These are phyloP conservation scores for Strobilomyces confusus DNA, from an alignment of 768 basidiomycete species.

Conservation along the genomic window DNA sequence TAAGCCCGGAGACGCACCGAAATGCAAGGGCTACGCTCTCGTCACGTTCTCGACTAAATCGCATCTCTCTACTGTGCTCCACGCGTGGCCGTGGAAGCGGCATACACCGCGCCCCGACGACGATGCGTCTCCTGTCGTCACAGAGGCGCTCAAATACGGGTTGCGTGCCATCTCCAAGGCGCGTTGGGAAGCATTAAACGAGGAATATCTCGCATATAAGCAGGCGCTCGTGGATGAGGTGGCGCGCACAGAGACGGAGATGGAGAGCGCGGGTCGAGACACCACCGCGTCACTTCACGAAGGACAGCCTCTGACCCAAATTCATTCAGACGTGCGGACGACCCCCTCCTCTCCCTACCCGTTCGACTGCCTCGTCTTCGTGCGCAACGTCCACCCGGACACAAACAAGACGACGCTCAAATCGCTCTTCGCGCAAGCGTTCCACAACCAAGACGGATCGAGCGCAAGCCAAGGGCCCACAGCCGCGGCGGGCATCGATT, in stretches of 20 bases:
- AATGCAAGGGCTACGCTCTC: conserved; percentile 75
- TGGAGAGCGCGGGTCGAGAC: background rate
- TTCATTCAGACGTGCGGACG: background rate
- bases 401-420: conserved; percentile 83
- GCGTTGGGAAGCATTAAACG: conserved; percentile 60
- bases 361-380: conserved; percentile 62
- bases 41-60: conserved; percentile 45
- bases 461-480: too few relatives aligned
- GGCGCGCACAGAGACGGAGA: conserved; percentile 13
- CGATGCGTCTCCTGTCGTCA: conserved; percentile 6
- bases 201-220: conserved; percentile 67
- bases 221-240: conserved; percentile 49
- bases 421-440: conserved; percentile 47
- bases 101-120: background rate
- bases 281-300: background rate
- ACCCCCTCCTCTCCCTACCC: conserved; percentile 47
- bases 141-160: conserved; percentile 55
- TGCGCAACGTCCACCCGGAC: conserved; percentile 63
- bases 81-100: conserved; percentile 55
- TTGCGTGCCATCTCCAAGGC: conserved; percentile 54
- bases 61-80: conserved; percentile 41
- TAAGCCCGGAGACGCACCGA: conserved; percentile 47
- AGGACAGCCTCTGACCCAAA: background rate
- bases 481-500: conserved; percentile 68
- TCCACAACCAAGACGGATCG: conserved; percentile 15